Evolutionary conservation across 306 rosid genomes (phyloP), one percentile per base, ranked within the genome.

Genomic region (Senna siamea): DNA sequence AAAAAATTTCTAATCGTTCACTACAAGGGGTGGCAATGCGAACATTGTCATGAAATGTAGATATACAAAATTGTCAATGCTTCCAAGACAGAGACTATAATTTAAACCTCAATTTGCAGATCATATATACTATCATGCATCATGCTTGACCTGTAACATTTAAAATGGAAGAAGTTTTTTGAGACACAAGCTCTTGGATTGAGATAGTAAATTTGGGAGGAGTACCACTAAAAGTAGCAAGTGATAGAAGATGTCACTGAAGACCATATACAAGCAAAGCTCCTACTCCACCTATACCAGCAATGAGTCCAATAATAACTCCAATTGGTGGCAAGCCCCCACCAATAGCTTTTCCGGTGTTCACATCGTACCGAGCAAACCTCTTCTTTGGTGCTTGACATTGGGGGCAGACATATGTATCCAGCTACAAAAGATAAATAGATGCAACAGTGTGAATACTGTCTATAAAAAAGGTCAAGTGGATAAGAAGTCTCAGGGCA

Each of bases 181-280:
- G 37, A 54, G 52, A 10, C 54, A 40, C 28, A 77, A 53, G 40
- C 66, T 62, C 47, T 41, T n/a, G 44, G 14, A 61, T 15, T 28
- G 43, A 62, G 47, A 63, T 54, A 47, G 28, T 34, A 6, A 28
- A 22, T 73, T 66, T 69, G 48, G 62, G 66, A 50, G 61, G 51
- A 70, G 70, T 63, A 43, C 38, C 53, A 53, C 43, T 15, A 50
- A 47, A 67, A 48, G 7, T 7, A 43, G 46, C 8, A 48, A 57
- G 38, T 60, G 32, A 56, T 58, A 19, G 57, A 22, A 54, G 65
- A 40, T 55, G 66, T 88, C 85, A 95, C 81, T 94, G 99, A 85
- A 95, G 98, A 69, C 98, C 98, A 86, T 85, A 95, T 34, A 92
- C 84, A 87, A 95, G 99, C 90, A 95, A 80, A 22, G 99, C 98